Conservation (phyloP, 495 filamentous ascomycete genomes). For the Aspergillus baeticus region DNA sequence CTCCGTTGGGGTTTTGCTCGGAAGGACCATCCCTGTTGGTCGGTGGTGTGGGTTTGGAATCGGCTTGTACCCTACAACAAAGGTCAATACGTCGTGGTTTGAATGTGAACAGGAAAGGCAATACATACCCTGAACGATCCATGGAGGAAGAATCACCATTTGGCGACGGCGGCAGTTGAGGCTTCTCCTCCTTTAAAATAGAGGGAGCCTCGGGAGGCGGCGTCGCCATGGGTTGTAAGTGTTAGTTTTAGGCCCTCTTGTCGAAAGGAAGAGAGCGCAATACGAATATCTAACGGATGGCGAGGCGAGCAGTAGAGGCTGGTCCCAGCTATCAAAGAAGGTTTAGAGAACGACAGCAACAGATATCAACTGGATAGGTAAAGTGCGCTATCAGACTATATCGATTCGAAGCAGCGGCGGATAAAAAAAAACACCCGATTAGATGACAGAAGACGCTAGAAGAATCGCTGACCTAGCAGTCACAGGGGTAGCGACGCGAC, state of each 20-base stretch:
- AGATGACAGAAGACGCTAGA: conserved; percentile 28
- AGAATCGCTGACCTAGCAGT: conserved; percentile 18
- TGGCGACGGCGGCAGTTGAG: conserved; percentile 43
- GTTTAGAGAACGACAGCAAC: conserved; percentile 24
- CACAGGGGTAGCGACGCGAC: conserved; percentile 19
- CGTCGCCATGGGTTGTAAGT: conserved; percentile 41
- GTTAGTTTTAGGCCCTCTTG: conserved; percentile 15
- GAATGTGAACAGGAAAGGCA: not conserved
- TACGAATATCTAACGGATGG: conserved; percentile 25
- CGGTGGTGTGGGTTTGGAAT: conserved; percentile 21
- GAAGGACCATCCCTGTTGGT: conserved; percentile 15
- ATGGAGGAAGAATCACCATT: conserved; percentile 34
- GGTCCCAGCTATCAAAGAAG: conserved; percentile 20
- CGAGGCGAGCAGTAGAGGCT: conserved; percentile 17
- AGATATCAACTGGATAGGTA: conserved; percentile 31
- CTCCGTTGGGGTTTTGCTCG: conserved; percentile 13
- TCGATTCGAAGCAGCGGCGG: conserved; percentile 27
- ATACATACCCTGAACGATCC: conserved; percentile 32
- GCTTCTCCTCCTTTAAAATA: conserved; percentile 46
- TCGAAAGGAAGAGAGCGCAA: conserved; percentile 21
- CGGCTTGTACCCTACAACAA: conserved; percentile 5
- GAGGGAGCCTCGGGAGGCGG: conserved; percentile 47
- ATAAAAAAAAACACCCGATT: conserved; percentile 20
- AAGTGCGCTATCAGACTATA: conserved; percentile 35
- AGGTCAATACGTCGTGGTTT: conserved; percentile 17